Evolutionary conservation across 495 filamentous ascomycete species (phyloP).

Genomic region (Hypoxylon cercidicola): DNA sequence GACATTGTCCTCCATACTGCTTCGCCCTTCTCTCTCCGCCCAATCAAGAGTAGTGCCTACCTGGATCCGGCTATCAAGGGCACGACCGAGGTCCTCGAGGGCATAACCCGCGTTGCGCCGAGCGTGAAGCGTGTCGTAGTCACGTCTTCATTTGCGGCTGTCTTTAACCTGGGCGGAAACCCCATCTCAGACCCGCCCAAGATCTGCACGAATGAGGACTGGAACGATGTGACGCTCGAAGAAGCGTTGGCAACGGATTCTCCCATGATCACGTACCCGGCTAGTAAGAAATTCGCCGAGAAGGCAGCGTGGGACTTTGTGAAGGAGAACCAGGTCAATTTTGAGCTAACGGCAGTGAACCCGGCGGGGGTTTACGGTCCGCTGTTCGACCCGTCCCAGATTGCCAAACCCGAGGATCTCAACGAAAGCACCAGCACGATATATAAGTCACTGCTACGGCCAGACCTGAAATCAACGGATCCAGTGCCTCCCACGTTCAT

Average conservation of each 20-base stretch:
- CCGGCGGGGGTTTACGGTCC: constrained; percentile 80
- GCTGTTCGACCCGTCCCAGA: constrained; percentile 55
- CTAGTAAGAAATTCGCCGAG: constrained; percentile 59
- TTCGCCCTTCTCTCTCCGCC: constrained; percentile 55
- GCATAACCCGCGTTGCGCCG: constrained; percentile 71
- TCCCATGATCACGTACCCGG: constrained; percentile 51
- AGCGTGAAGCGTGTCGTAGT: constrained; percentile 60
- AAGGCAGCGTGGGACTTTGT: constrained; percentile 83
- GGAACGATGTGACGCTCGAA: constrained; percentile 54
- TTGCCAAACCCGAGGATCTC: constrained; percentile 65
- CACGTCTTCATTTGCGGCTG: constrained; percentile 61
- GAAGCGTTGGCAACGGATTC: constrained; percentile 56
- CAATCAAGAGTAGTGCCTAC: constrained; percentile 51
- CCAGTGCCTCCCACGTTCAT: constrained; percentile 63
- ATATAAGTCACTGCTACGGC: constrained; percentile 60
- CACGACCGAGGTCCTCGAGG: constrained; percentile 59
- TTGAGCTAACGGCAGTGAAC: constrained; percentile 74
- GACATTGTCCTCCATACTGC: constrained; percentile 64
- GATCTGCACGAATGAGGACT: constrained; percentile 54
- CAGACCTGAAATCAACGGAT: constrained; percentile 64
- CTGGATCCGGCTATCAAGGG: constrained; percentile 61
- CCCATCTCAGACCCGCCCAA: constrained; percentile 47
- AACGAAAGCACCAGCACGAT: constrained; percentile 76
- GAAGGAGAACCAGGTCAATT: constrained; percentile 80
- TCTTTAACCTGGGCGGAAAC: constrained; percentile 42